Evolutionary conservation across 1,139 yeast genomes (phyloP).

Genomic region (Scheffersomyces quercinus): DNA sequence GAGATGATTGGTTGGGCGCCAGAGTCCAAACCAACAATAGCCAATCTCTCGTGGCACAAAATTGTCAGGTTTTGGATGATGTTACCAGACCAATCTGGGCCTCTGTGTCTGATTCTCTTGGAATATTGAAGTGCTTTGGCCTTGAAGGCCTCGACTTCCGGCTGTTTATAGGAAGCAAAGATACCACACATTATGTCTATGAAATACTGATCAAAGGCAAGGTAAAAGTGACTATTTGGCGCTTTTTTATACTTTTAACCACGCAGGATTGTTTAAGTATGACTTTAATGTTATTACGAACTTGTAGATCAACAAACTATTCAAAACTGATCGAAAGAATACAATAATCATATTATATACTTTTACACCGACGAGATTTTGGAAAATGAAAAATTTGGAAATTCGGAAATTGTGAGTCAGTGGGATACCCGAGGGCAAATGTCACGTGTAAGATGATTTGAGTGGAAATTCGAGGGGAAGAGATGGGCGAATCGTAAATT

Average conservation of each 20-base stretch:
- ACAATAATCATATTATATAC: too few relatives aligned
- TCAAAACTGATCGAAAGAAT: too few relatives aligned
- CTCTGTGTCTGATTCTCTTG: constrained; percentile 94
- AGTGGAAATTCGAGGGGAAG: too few relatives aligned
- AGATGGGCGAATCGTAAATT: too few relatives aligned
- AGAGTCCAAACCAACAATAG: constrained; percentile 91
- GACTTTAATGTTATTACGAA: too few relatives aligned
- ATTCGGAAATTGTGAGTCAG: constrained; percentile 12
- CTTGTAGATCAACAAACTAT: too few relatives aligned
- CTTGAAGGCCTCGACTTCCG: constrained; percentile 78
- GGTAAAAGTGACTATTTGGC: too few relatives aligned
- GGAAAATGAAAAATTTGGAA: constrained; percentile 5
- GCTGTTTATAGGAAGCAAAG: constrained; percentile 86
- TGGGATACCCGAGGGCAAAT: neutral
- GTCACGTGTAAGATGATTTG: neutral
- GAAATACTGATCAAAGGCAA: too few relatives aligned
- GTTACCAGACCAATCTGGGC: constrained; percentile 99
- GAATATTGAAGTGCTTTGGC: constrained; percentile 85
- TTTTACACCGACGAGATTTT: neutral
- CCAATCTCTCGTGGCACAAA: constrained; percentile 90
- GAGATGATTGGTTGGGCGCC: constrained; percentile 98
- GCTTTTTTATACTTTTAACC: too few relatives aligned
- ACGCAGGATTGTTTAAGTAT: too few relatives aligned
- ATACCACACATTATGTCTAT: constrained; percentile 83
- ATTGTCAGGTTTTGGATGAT: constrained; percentile 73